Evolutionary conservation across 2,329 filamentous ascomycete genomes (phyloP).

Genomic region (Trichoderma sp.): DNA sequence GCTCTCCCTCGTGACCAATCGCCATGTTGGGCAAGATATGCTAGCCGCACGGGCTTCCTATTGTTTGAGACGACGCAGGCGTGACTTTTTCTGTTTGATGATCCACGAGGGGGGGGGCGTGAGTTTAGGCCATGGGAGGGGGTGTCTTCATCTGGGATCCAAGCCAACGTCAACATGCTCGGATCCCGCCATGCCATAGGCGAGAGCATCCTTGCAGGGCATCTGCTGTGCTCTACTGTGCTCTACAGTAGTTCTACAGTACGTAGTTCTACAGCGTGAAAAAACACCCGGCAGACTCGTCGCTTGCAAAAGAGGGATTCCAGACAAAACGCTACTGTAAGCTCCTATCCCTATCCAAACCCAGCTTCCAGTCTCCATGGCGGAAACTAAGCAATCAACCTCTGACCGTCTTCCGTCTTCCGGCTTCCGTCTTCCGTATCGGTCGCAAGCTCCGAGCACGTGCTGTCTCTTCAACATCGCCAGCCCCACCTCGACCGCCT

Average conservation of each 20-base stretch:
- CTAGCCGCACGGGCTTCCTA: slow-evolving; percentile 12
- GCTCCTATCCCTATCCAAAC: neutral
- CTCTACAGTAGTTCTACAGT: too few species aligned
- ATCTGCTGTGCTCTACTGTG: too few species aligned
- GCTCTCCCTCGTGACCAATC: slow-evolving; percentile 8
- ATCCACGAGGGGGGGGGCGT: neutral
- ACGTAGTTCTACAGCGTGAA: neutral
- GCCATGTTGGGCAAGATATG: slow-evolving; percentile 8
- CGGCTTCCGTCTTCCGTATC: slow-evolving; percentile 13
- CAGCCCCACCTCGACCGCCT: slow-evolving; percentile 8
- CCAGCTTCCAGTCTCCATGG: neutral
- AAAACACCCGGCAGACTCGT: neutral
- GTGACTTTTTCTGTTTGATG: neutral
- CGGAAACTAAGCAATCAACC: neutral
- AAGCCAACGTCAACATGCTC: neutral
- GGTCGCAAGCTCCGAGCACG: slow-evolving; percentile 14
- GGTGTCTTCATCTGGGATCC: neutral
- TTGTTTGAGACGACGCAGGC: neutral
- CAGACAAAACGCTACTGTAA: neutral
- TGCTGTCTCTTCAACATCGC: neutral
- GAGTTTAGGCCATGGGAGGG: neutral
- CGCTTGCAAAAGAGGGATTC: neutral
- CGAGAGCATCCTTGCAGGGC: neutral
- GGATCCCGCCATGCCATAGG: neutral
- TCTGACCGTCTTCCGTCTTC: neutral